phyloP scores from a whole-genome alignment of 2,329 filamentous ascomycete species.

The Magnaporthiopsis poae region DNA sequence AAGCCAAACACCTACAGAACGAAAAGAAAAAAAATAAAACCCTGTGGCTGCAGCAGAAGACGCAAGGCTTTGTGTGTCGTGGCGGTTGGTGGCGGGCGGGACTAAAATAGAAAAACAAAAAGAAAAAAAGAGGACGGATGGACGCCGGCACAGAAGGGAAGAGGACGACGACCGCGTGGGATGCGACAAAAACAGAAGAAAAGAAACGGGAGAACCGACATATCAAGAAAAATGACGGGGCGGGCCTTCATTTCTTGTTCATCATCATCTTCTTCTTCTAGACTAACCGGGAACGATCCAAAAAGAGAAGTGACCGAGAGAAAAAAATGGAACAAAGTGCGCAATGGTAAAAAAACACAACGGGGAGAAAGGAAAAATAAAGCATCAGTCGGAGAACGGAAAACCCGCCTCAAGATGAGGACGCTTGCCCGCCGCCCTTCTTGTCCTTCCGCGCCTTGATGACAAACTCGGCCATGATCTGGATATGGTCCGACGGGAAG shows the following conservation, averaged over 20 bases:
- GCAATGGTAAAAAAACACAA: conserved; percentile 1
- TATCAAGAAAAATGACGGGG: not conserved
- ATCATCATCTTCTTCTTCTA: not conserved
- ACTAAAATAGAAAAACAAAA: not conserved
- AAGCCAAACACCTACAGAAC: too few species aligned
- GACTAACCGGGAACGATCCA: not conserved
- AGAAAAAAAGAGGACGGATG: not conserved
- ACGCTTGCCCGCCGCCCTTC: conserved; percentile 32
- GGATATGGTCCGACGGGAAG: conserved; percentile 86
- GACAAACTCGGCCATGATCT: conserved; percentile 78
- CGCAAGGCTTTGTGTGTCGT: not conserved
- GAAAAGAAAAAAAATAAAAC: not conserved
- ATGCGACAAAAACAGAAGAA: not conserved
- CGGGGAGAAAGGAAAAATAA: not conserved
- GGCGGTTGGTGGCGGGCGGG: not conserved
- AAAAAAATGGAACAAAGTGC: not conserved
- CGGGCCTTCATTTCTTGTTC: not conserved
- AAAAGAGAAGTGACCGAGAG: conserved; percentile 1
- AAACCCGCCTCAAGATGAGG: not conserved
- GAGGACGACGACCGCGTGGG: not conserved
- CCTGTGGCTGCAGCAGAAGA: not conserved
- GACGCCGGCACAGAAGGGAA: not conserved
- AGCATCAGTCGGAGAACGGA: not conserved
- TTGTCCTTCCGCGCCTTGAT: conserved; percentile 81
- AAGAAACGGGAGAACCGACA: not conserved